Percentiles rank a stretch among this genome's conserved stretches.
Evolutionary conservation across 192 early-diverging fungal genomes (phyloP).

Genomic region (Coemansia sp.): DNA sequence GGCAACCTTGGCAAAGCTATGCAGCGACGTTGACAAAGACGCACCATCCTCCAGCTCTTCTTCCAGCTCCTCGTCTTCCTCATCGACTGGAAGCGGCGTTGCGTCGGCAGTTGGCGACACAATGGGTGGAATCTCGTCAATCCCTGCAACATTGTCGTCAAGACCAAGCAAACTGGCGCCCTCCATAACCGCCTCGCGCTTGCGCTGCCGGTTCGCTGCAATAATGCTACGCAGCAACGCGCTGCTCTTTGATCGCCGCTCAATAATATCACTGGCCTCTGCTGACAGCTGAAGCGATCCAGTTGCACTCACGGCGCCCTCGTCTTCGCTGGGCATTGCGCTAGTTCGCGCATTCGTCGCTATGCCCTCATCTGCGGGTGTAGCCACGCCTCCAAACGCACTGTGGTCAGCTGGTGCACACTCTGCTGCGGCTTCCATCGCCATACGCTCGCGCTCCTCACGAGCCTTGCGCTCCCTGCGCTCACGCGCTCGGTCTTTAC

Average conservation of each 20-base stretch:
- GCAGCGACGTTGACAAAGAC: conserved; percentile 6
- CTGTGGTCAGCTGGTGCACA: conserved; percentile 13
- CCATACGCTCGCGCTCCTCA: conserved; percentile 37
- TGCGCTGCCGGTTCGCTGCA: conserved; percentile 42
- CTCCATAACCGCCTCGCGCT: conserved; percentile 12
- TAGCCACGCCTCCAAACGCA: neutral
- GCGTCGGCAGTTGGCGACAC: conserved; percentile 11
- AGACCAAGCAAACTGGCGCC: conserved; percentile 4
- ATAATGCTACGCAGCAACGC: conserved; percentile 51
- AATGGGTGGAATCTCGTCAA: conserved; percentile 14
- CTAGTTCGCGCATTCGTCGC: neutral
- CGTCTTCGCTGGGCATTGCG: conserved; percentile 17
- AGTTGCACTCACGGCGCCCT: conserved; percentile 8
- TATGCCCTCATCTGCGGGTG: neutral
- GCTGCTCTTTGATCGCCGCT: conserved; percentile 31
- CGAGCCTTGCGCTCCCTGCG: conserved; percentile 31
- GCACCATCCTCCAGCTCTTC: neutral
- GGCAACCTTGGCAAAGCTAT: neutral
- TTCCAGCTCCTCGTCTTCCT: conserved; percentile 10
- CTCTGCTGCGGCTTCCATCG: conserved; percentile 34
- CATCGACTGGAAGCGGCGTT: neutral
- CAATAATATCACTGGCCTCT: conserved; percentile 11
- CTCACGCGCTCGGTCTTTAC: conserved; percentile 53
- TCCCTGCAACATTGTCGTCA: conserved; percentile 9
- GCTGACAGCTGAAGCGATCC: neutral